phyloP scores from a whole-genome alignment of 768 basidiomycete species.

The Lepiota venenata region DNA sequence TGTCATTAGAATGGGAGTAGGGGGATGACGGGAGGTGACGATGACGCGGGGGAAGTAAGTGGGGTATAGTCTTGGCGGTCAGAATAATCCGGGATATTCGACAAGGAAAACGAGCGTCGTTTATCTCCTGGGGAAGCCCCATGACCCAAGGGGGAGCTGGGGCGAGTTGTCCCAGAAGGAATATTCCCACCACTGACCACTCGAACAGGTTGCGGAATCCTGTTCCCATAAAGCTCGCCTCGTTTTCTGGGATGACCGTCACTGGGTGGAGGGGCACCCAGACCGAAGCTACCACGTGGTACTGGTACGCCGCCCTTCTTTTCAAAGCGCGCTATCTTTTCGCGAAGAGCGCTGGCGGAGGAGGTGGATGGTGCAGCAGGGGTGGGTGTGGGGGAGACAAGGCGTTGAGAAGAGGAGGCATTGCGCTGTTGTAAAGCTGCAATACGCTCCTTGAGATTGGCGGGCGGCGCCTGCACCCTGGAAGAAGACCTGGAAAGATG shows the following conservation, averaged over 20 bases:
- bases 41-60: constrained; percentile 25
- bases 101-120: constrained; percentile 29
- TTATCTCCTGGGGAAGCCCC: constrained; percentile 15
- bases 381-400: constrained; percentile 24
- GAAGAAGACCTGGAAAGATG: constrained; percentile 23
- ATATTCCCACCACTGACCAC: constrained; percentile 24
- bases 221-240: constrained; percentile 73
- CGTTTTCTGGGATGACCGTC: constrained; percentile 46
- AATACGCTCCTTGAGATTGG: constrained; percentile 78
- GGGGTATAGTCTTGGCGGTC: constrained; percentile 20
- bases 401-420: constrained; percentile 20
- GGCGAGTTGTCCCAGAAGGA: constrained; percentile 23
- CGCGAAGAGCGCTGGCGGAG: constrained; percentile 35
- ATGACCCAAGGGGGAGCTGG: constrained; percentile 12
- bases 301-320: constrained; percentile 72
- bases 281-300: constrained; percentile 71
- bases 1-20: not conserved
- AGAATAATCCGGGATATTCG: constrained; percentile 22
- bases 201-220: constrained; percentile 46
- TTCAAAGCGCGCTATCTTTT: constrained; percentile 81
- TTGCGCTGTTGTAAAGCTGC: constrained; percentile 71
- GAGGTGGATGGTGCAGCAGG: constrained; percentile 14
- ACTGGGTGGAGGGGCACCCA: constrained; percentile 59
- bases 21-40: constrained; percentile 27
- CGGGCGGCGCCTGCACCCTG: constrained; percentile 29